Evolutionary conservation across 208 protist genomes (phyloP).

Genomic region (Leishmania turanica): DNA sequence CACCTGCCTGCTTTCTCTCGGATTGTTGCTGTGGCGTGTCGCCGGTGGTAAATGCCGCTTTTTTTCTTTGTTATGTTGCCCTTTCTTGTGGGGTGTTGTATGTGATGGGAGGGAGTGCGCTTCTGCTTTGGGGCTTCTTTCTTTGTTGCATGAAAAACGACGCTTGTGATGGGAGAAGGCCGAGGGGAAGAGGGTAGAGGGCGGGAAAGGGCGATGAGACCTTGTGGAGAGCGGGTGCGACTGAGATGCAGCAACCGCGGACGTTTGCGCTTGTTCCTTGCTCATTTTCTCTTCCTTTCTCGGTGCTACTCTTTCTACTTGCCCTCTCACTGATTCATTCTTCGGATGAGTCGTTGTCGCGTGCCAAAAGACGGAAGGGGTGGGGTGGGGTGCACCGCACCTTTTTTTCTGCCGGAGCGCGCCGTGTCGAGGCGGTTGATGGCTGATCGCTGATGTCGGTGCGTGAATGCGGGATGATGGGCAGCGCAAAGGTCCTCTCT

Average conservation of each 20-base stretch:
- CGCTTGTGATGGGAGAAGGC: background rate
- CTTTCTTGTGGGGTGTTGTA: background rate
- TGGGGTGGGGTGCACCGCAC: background rate
- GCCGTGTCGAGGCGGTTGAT: background rate
- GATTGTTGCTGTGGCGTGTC: background rate
- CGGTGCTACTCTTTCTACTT: background rate
- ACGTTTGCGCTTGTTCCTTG: background rate
- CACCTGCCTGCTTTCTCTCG: background rate
- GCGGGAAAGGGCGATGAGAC: background rate
- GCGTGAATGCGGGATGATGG: too few relatives aligned
- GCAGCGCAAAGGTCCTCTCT: background rate
- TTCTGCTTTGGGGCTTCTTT: background rate
- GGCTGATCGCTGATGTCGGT: background rate
- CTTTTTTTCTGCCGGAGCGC: constrained; percentile 1
- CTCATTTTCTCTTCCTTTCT: background rate
- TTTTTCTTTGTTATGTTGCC: background rate
- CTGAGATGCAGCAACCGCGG: background rate
- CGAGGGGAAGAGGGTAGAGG: background rate
- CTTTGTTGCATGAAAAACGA: background rate
- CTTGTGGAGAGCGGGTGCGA: background rate
- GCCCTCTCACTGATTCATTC: constrained; percentile 6
- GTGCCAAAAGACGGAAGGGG: background rate
- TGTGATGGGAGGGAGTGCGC: too few relatives aligned
- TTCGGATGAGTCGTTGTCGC: background rate
- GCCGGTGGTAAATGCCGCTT: background rate